Evolutionary conservation across 441 rosid species (phyloP), one percentile per base, ranked within the genome.

Genomic region (Erodium trifolium): DNA sequence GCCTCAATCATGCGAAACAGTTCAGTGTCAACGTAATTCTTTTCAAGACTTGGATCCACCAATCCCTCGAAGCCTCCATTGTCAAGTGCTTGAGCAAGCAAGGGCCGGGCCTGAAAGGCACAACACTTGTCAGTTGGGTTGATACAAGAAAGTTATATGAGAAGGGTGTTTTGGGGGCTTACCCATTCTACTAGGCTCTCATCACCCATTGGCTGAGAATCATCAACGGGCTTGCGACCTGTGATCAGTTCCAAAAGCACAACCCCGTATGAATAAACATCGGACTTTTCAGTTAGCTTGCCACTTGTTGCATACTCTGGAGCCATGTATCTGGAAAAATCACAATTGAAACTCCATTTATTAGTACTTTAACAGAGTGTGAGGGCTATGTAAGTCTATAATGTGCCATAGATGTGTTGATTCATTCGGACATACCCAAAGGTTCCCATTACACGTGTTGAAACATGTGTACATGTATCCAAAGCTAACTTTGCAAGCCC

Each of bases 161-260:
- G 65, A 18, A 3, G 59, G 29, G 35, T 37, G 65, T 16, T 6
- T 49, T 55, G 57, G 16, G 47, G 9, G 43, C 29, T 69, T 86
- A 90, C 97, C 99, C 99, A 94, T 88, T 94, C 92, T 72, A 94
- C 99, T 71, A 94, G 89, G 79, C 99, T 85, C 81, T 91, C 99
- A 70, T 91, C 96, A 70, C 99, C 96, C 10, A 85, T 13, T 27
- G 99, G 93, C 73, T 81, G 97, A 19, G 96, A 90, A 65, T 83
- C 59, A 78, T 94, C 99, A 19, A 94, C 96, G 34, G 96, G 93
- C 78, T 88, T 91, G 68, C 96, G 85, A 76, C 99, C 99, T 34
- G 99, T 94, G 72, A 94, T 84, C 68, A 94, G 85, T 84, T 94
- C 99, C 78, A 94, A 79, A 76, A 94, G 89, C 79, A 94, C 91